A percentile compares a stretch with the other conserved stretches of the same genome.
Evolutionary conservation across 2,329 filamentous ascomycete genomes (phyloP).

Genomic region (Truncatella angustata): DNA sequence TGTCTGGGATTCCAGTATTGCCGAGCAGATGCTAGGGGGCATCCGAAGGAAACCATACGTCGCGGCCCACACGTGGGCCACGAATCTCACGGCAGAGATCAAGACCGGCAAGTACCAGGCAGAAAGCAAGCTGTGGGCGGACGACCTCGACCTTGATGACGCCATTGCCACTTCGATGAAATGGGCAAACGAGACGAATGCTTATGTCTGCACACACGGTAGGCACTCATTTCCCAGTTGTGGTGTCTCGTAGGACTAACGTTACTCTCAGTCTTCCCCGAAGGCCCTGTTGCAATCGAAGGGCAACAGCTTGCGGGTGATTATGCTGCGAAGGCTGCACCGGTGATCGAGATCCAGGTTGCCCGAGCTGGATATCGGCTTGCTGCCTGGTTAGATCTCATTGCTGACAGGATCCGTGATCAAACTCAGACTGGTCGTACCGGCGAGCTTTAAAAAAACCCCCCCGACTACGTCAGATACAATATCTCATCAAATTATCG

Average conservation of each 20-base stretch:
- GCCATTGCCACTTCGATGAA: constrained; percentile 53
- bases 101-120: constrained; percentile 51
- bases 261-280: constrained; percentile 51
- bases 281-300: constrained; percentile 56
- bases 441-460: constrained; percentile 28
- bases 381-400: constrained; percentile 64
- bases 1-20: constrained; percentile 71
- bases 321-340: constrained; percentile 64
- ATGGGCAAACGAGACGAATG: constrained; percentile 65
- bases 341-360: constrained; percentile 63
- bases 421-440: constrained; percentile 14
- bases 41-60: constrained; percentile 45
- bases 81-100: constrained; percentile 54
- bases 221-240: constrained; percentile 22
- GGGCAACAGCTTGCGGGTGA: constrained; percentile 59
- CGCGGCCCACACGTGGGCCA: constrained; percentile 55
- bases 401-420: constrained; percentile 40
- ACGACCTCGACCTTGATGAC: constrained; percentile 54
- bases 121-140: constrained; percentile 52
- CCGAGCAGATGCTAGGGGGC: constrained; percentile 63
- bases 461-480: not conserved
- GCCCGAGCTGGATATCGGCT: constrained; percentile 68
- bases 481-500: too few relatives aligned
- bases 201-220: constrained; percentile 61
- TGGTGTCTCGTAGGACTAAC: not conserved